Evolutionary conservation across 768 basidiomycete species (phyloP), one percentile per base, ranked within the genome.

Genomic region (Mycena filopes): DNA sequence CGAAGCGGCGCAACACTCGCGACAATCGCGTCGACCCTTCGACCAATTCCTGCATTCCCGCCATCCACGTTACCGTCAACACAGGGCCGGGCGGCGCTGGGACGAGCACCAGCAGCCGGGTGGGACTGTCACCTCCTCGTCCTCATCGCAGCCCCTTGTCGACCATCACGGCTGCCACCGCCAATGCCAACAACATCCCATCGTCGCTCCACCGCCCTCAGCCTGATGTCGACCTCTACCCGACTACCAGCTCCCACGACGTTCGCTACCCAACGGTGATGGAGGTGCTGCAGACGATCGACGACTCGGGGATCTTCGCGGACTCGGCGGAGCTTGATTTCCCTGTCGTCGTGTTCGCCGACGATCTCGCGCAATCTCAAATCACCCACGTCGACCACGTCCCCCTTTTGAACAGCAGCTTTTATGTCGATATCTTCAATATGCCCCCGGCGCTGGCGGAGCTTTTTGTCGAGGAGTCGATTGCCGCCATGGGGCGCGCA

Each of bases 21-120:
- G 18, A 18, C 42, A 2, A 36, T 5, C 50, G 20, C 2, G 7
- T 18, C 28, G 8, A 21, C 1, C 25, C 59, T 4, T 28, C 49
- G 7, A 12, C n/a, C 40, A 25, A 15, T 26, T 2, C 21, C 11
- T 40, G 28, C 48, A 23, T 25, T 25, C 48, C 48, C 21, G 43
- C 59, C 3, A 50, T 49, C n/a, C 33, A 53, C 20, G 59, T 50
- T 23, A 42, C 40, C 12, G 42, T 56, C 42, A 56, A 56, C 29
- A 56, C 41, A n/a, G n/a, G n/a, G n/a, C n/a, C n/a, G n/a, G n/a
- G n/a, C 28, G 55, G 55, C 15, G 9, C 11, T 11, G 55, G 55
- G 2, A 21, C 36, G 26, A 36, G 55, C 45, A n/a, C 18, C 10
- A 23, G 12, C 23, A 31, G 29, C 31, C 23, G n/a, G 16, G 40